phyloP scores from a whole-genome alignment of 257 asterid species.

The Solanum arcanum region DNA sequence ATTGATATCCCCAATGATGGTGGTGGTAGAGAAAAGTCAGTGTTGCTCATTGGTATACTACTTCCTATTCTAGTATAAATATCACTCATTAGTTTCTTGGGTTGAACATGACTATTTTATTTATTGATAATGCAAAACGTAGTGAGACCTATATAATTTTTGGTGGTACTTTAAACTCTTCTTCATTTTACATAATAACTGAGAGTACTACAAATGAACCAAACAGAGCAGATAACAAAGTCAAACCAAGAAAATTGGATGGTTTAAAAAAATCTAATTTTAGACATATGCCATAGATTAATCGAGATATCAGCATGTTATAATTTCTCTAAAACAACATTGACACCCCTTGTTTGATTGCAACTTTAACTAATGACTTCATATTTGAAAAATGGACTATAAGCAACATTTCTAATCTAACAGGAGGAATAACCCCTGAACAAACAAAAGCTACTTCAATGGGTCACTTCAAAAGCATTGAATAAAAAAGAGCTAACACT shows the following conservation, averaged over 20 bases:
- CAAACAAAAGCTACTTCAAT: background rate
- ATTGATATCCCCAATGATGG: background rate
- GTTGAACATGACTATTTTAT: background rate
- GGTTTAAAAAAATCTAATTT: background rate
- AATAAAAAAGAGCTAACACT: background rate
- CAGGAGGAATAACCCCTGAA: background rate
- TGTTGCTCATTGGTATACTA: background rate
- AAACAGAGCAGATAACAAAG: background rate
- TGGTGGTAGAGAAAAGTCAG: background rate
- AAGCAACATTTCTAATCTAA: background rate
- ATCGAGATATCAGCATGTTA: background rate
- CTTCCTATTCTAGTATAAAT: background rate
- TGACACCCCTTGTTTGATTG: background rate
- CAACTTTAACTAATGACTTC: background rate
- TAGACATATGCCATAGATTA: background rate
- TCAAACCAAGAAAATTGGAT: background rate
- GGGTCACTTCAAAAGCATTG: background rate
- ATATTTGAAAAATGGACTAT: background rate
- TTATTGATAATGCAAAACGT: background rate
- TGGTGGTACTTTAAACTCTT: background rate
- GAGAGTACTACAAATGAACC: background rate
- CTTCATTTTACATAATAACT: background rate
- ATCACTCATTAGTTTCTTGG: background rate
- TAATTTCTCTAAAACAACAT: background rate
- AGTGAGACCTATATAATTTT: background rate